Evolutionary conservation across 106 monocot genomes (phyloP).

Genomic region (Narthecium ossifragum): DNA sequence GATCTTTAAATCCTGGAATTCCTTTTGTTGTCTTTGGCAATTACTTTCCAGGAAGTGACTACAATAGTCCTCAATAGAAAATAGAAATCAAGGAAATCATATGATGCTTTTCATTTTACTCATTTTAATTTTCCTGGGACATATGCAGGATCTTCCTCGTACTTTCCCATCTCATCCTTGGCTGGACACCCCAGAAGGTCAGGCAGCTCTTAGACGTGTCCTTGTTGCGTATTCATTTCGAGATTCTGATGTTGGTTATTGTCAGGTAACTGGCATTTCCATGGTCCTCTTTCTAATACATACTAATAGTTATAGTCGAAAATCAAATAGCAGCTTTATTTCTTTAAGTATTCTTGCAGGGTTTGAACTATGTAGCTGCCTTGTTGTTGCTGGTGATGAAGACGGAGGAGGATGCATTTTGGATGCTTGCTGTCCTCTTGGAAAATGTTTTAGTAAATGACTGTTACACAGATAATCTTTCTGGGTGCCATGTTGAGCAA

Average conservation of each 20-base stretch:
- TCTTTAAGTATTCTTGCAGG: constrained; percentile 35
- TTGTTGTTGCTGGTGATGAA: constrained; percentile 88
- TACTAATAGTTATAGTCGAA: background rate
- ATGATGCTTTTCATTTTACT: too few species aligned
- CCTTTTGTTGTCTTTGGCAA: too few species aligned
- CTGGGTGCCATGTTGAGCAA: constrained; percentile 98
- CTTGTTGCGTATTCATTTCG: constrained; percentile 98
- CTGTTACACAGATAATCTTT: constrained; percentile 93
- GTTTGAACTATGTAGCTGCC: constrained; percentile 94
- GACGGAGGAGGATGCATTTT: constrained; percentile 97
- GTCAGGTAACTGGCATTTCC: constrained; percentile 48
- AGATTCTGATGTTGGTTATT: constrained; percentile 97
- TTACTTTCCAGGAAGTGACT: too few species aligned
- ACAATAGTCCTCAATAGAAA: too few species aligned
- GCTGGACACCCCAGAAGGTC: constrained; percentile 83
- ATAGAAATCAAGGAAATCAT: too few species aligned
- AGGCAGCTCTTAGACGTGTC: constrained; percentile 88
- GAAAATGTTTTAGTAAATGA: constrained; percentile 95
- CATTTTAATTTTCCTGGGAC: background rate
- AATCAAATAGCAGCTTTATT: background rate
- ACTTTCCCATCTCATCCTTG: constrained; percentile 94
- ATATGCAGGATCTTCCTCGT: constrained; percentile 80
- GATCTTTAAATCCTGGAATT: too few species aligned
- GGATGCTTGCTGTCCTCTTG: constrained; percentile 94
- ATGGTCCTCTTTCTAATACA: background rate